A percentile compares a stretch with the other conserved stretches of the same genome.
Conservation (phyloP, 2,329 filamentous ascomycete genomes). For the Fusarium agapanthi region DNA sequence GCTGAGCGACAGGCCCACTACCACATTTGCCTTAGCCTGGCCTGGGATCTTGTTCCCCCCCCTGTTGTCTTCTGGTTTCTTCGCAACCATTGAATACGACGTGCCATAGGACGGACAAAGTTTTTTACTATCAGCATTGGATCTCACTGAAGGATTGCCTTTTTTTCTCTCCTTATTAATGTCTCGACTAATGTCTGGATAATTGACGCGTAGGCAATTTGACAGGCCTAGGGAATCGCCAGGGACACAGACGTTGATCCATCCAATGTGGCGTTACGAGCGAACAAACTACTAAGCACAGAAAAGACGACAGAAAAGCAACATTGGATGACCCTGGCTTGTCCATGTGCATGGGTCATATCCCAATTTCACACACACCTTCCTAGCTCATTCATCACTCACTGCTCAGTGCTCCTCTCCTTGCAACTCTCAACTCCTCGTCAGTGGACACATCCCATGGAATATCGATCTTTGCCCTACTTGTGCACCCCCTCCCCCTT, state of each 20-base stretch:
- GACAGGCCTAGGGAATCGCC: background rate
- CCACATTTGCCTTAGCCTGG: background rate
- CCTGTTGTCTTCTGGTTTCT: background rate
- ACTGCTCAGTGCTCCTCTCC: background rate
- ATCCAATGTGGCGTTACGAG: conserved; percentile 39
- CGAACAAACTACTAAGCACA: conserved; percentile 27
- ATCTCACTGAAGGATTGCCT: conserved; percentile 6
- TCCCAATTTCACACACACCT: conserved; percentile 16
- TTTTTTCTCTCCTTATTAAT: background rate
- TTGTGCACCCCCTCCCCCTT: conserved; percentile 35
- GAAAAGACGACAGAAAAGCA: background rate
- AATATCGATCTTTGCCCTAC: conserved; percentile 32
- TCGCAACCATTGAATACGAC: conserved; percentile 3
- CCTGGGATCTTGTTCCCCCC: conserved; percentile 6
- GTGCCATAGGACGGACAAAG: background rate
- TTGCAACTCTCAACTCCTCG: background rate
- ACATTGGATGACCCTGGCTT: background rate
- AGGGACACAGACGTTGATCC: conserved; percentile 31
- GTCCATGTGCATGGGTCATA: conserved; percentile 33
- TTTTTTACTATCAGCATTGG: background rate
- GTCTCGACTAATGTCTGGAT: background rate
- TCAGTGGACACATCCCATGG: conserved; percentile 15
- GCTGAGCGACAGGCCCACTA: conserved; percentile 4
- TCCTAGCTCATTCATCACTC: background rate
- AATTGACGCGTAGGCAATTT: background rate